Conservation (phyloP, 352 stramenopile genomes). For the Elongisporangium prolatum region DNA sequence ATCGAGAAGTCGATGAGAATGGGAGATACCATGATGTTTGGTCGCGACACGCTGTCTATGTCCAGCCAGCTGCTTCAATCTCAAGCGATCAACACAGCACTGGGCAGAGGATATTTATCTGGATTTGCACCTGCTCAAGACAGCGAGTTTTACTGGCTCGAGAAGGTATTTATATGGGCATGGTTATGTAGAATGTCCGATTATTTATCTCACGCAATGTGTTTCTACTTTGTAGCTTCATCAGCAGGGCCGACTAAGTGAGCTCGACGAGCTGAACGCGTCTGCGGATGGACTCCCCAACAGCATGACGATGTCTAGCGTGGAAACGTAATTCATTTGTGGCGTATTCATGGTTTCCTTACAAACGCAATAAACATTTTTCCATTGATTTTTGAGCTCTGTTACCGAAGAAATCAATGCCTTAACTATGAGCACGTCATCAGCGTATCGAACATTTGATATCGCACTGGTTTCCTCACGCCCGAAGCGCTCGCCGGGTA, state of each 20-base stretch:
- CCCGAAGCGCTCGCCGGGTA: conserved; percentile 13
- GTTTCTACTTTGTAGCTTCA: conserved; percentile 37
- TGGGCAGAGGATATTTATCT: conserved; percentile 40
- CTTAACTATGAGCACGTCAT: conserved; percentile 25
- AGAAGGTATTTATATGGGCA: conserved; percentile 52
- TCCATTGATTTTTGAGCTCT: conserved; percentile 8
- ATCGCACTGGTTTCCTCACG: conserved; percentile 35
- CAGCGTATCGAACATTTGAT: conserved; percentile 65
- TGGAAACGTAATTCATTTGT: conserved; percentile 8
- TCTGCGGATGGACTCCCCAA: conserved; percentile 26
- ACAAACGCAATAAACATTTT: conserved; percentile 12
- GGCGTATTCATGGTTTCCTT: conserved; percentile 12
- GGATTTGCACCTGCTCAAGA: conserved; percentile 52
- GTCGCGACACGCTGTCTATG: conserved; percentile 55
- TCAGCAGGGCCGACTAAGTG: conserved; percentile 45
- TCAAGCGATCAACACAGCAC: conserved; percentile 74
- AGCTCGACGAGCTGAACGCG: conserved; percentile 26
- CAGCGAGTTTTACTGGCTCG: conserved; percentile 87
- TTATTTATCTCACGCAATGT: conserved; percentile 6
- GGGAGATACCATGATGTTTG: conserved; percentile 79
- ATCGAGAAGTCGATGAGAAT: conserved; percentile 86
- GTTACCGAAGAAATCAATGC: conserved; percentile 6
- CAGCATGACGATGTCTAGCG: conserved; percentile 49
- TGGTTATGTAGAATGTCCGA: background rate
- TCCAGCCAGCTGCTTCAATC: conserved; percentile 87